Base-by-base conservation (phyloP, 2,329 filamentous ascomycete species). In the Thermoascus crustaceus region DNA sequence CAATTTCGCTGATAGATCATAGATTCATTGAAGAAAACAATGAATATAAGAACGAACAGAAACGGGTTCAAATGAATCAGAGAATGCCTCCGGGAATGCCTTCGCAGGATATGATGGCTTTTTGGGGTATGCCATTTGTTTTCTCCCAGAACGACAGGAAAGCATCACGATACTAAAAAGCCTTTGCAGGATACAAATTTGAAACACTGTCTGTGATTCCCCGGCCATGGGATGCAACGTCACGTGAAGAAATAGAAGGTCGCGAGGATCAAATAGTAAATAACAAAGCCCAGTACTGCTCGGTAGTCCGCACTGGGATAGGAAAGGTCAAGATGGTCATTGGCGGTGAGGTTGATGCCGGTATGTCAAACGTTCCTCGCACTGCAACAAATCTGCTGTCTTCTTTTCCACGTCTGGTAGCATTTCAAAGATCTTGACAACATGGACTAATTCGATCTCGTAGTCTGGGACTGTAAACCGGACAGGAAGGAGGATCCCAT, bases 1-100 rank as follows among this genome's bases (percentile, higher is more conserved):
- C 23, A 9, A 4, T 23, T 32, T 31, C 18, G 32, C 35, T 49
- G 30, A 58, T 33, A n/a, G 4, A 30, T 13, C 13, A 4, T 49
- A 93, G 85, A 39, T 96, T 89, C 63, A 84, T 98, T 45, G 91
- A 98, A 61, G 91, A 98, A 53, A 84, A 94, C 57, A 79, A 93
- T 53, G 67, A 67, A 10, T 80, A 80, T 53, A 89, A 87, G 51
- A 64, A 78, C 31, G 69, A 73, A 1, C 74, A 76, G 8, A 74
- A 77, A 45, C 61, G 67, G 41, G 66, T 70, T 20, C 80, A 87
- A 59, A 69, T 53, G 14, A 58, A 58, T 46, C 70, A 66, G 49
- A 53, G 57, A 34, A 60, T 66, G 40, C 64, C 69, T 41, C 63
- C 73, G 50, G 66, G 76, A 46, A 64, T 69, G 52, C 67, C 71